phyloP scores from a whole-genome alignment of 2,329 filamentous ascomycete species.

The Botrytis squamosa region DNA sequence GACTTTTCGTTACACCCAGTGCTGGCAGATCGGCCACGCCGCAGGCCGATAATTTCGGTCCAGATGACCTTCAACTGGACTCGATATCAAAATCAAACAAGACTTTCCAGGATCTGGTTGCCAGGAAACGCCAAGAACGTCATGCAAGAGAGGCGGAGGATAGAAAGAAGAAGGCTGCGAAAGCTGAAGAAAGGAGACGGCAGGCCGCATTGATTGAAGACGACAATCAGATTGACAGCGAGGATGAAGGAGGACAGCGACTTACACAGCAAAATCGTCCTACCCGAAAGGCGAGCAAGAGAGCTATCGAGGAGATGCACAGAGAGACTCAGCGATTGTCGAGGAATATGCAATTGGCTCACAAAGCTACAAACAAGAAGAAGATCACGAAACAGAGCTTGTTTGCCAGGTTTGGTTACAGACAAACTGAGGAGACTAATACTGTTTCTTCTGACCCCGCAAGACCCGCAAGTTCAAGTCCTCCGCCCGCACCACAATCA shows the following conservation, averaged over 20 bases:
- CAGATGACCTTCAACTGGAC: slow-evolving; percentile 47
- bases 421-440: slow-evolving; percentile 41
- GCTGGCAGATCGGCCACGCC: slow-evolving; percentile 36
- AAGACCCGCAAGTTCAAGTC: slow-evolving; percentile 55
- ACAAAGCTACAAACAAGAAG: slow-evolving; percentile 88
- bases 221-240: slow-evolving; percentile 54
- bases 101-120: slow-evolving; percentile 70
- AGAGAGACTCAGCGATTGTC: slow-evolving; percentile 90
- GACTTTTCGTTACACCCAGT: slow-evolving; percentile 45
- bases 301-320: slow-evolving; percentile 91
- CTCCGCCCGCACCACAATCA: slow-evolving; percentile 44
- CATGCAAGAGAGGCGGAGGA: slow-evolving; percentile 63
- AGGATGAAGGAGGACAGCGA: slow-evolving; percentile 61
- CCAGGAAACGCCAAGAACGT: slow-evolving; percentile 70
- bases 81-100: slow-evolving; percentile 49
- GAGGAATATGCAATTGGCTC: slow-evolving; percentile 85
- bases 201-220: slow-evolving; percentile 52
- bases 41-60: slow-evolving; percentile 29
- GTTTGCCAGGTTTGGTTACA: slow-evolving; percentile 80
- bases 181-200: slow-evolving; percentile 43
- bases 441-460: slow-evolving; percentile 39
- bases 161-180: slow-evolving; percentile 44
- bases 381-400: slow-evolving; percentile 82
- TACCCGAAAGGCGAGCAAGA: slow-evolving; percentile 86
- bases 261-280: slow-evolving; percentile 70